phyloP scores from a whole-genome alignment of 2,329 filamentous ascomycete genomes.

The Aspergillus hortae region DNA sequence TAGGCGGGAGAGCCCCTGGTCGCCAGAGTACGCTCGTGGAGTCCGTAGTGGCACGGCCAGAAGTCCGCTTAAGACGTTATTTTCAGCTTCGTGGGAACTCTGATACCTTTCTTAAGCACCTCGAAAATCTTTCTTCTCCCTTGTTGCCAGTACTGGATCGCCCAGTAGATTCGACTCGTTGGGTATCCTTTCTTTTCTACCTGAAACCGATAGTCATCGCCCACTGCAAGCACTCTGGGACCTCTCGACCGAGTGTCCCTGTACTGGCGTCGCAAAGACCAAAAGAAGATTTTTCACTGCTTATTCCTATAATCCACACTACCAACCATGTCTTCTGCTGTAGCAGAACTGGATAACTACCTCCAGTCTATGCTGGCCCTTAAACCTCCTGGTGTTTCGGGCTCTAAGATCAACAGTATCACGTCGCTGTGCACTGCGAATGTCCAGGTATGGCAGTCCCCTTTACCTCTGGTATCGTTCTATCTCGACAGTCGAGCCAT shows the following conservation, averaged over 20 bases:
- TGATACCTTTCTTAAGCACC: conserved; percentile 11
- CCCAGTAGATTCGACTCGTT: conserved; percentile 23
- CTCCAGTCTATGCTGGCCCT: conserved; percentile 87
- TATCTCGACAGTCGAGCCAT: background rate
- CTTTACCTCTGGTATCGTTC: background rate
- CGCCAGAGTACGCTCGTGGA: conserved; percentile 30
- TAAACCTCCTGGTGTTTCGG: conserved; percentile 91
- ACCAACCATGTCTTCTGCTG: conserved; percentile 68
- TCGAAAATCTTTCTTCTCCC: conserved; percentile 12
- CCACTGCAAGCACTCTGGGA: conserved; percentile 7
- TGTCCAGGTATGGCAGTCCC: conserved; percentile 65
- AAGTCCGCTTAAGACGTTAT: conserved; percentile 24
- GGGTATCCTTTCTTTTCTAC: conserved; percentile 11
- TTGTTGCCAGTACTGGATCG: conserved; percentile 18
- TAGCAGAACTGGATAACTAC: conserved; percentile 85
- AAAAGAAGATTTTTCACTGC: background rate
- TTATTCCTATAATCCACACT: conserved; percentile 7
- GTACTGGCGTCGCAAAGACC: conserved; percentile 8
- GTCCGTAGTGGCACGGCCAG: conserved; percentile 38
- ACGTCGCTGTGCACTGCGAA: conserved; percentile 85
- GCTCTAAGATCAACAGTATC: conserved; percentile 83
- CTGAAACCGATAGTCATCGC: conserved; percentile 15
- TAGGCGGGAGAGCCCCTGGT: conserved; percentile 32
- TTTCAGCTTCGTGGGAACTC: conserved; percentile 11
- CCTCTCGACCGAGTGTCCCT: conserved; percentile 6